Evolutionary conservation across 495 filamentous ascomycete species (phyloP), one percentile per base, ranked within the genome.

Genomic region (Neurospora sp.): DNA sequence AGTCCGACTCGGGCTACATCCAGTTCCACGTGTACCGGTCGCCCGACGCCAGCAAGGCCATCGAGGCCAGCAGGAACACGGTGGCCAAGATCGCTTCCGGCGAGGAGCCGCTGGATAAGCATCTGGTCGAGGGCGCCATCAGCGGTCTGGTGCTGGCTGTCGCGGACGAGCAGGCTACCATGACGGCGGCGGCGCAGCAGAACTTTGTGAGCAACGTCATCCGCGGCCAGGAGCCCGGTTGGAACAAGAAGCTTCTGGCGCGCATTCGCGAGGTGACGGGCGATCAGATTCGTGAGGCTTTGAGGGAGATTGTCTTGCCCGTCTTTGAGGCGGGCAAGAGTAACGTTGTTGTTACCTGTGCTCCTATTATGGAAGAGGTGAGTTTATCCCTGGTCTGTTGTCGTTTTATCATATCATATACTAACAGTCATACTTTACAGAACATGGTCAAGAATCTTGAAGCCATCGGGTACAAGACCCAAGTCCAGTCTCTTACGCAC

Each of bases 311-410:
- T 22, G 83, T 99, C 35, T 73, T 96, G 78, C 91, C 92, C 0
- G 84, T 94, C 22, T 97, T 99, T 78, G 85, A 87, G 71, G 87
- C 93, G 0, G 87, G 88, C 73, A 92, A 84, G 70, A 89, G 92
- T 68, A 95, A 98, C 76, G 82, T 97, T 40, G 88, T 97, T 9
- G 86, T 97, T 71, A 96, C 96, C n/a, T 96, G 94, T 79, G 92
- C 93, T 31, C 89, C 91, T 41, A 88, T 93, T 53, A 91, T 97
- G 87, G 85, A 91, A 74, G 92, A 97, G 86, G 93, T 95, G 84
- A 82, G 89, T 81, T 68, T 71, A 12, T 71, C 69, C 18, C 45
- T 65, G n/a, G 20, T 35, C 9, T 68, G 27, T 20, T 73, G 22
- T 71, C 14, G 69, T 14, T 69, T 38, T 77, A 72, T 72, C 61